Percentiles rank a stretch among this genome's conserved stretches.
phyloP scores from a whole-genome alignment of 1,284 basidiomycete species.

The Wolfiporia cocos region DNA sequence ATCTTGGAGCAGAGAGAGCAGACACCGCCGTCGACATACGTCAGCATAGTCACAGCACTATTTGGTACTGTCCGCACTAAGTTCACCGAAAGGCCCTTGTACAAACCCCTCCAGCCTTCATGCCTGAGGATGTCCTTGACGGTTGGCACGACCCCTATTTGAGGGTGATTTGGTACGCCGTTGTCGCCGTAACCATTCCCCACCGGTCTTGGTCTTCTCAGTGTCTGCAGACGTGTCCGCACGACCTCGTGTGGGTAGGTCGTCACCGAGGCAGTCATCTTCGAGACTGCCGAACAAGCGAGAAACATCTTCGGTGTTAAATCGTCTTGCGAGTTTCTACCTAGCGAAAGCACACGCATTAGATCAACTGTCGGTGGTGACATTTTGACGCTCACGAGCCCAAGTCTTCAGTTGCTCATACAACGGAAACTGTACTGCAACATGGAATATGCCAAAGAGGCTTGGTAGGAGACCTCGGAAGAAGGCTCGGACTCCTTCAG shows the following conservation, averaged over 20 bases:
- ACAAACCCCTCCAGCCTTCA: constrained; percentile 84
- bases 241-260: constrained; percentile 97
- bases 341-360: constrained; percentile 27
- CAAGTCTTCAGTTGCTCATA: constrained; percentile 86
- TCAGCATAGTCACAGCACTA: constrained; percentile 90
- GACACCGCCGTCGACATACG: constrained; percentile 52
- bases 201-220: constrained; percentile 45
- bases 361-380: constrained; percentile 5
- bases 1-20: not conserved
- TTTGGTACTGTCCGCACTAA: constrained; percentile 90
- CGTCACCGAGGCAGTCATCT: constrained; percentile 90
- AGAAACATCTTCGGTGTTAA: constrained; percentile 72
- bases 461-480: constrained; percentile 90
- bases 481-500: constrained; percentile 81
- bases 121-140: constrained; percentile 67
- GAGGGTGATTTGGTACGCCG: constrained; percentile 33
- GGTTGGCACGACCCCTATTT: constrained; percentile 67
- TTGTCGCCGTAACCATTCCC: constrained; percentile 29
- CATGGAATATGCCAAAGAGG: constrained; percentile 85
- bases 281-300: constrained; percentile 80
- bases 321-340: constrained; percentile 48
- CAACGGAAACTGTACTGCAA: constrained; percentile 94
- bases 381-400: constrained; percentile 56
- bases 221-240: constrained; percentile 87
- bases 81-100: constrained; percentile 88